Conservation (phyloP, 257 asterid species). For the Solanum pinnatisectum region DNA sequence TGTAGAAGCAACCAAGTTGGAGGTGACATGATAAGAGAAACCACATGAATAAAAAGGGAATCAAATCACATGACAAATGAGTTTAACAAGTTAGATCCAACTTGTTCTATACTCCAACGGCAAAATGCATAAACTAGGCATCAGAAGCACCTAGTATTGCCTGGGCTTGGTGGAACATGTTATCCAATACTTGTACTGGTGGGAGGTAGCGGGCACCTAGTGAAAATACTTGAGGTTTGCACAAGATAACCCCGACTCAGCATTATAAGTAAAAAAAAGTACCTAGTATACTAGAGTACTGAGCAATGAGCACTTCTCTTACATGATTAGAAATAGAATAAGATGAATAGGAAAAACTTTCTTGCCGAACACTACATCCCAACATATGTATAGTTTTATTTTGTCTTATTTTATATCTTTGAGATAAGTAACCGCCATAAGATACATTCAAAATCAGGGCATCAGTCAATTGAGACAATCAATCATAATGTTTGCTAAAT, state of each 20-base stretch:
- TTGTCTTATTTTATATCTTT: neutral
- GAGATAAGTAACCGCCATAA: neutral
- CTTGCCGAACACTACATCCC: neutral
- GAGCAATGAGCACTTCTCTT: neutral
- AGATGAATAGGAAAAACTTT: neutral
- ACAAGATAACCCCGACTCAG: neutral
- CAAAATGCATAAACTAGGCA: neutral
- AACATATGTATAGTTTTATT: neutral
- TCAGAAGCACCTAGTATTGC: neutral
- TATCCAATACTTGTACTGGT: neutral
- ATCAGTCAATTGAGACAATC: neutral
- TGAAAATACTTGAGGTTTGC: neutral
- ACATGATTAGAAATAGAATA: neutral
- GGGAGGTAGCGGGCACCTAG: neutral
- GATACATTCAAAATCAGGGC: neutral
- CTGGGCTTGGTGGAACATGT: neutral
- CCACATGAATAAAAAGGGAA: neutral
- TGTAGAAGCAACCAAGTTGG: conserved; percentile 20
- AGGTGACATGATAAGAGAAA: neutral
- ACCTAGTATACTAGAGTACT: neutral
- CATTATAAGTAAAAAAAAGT: neutral
- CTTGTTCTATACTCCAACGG: neutral
- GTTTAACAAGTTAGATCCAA: neutral
- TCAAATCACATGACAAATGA: neutral
- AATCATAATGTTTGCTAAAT: neutral